Evolutionary conservation across 495 filamentous ascomycete genomes (phyloP), one percentile per base, ranked within the genome.

Genomic region (Tirmania nivea): DNA sequence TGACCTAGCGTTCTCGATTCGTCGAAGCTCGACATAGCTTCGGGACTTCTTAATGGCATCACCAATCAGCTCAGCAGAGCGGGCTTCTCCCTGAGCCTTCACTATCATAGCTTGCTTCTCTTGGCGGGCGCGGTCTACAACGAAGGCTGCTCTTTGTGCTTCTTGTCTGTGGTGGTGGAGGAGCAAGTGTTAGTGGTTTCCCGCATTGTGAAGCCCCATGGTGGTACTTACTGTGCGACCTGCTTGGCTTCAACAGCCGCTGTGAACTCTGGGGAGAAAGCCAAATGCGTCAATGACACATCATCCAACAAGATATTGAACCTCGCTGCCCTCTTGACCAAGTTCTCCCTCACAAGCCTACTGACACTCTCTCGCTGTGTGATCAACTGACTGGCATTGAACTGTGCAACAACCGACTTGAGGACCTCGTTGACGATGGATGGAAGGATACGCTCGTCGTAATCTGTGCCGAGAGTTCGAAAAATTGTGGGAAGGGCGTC

Each of bases 91-190:
- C 77, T 96, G 92, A 12, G 90, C 90, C 68, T 86, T 84, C 61
- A 97, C 90, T 60, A 97, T 88, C 72, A 85, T 94, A 55, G 90
- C 90, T 72, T 96, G 92, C 75, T 97, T 97, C 76, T 97, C 90
- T 68, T 97, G 90, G 56, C 90, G 83, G 36, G 90, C 90, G 71
- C 96, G 96, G 76, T 97, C 90, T 59, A 97, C 90, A 39, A 96
- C 74, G 74, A 97, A 97, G 45, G 90, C 90, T 34, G 90, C 90
- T 54, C 89, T 80, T 67, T 97, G 90, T 17, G 90, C 90, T 65
- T 97, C 90, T 74, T 97, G 90, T 64, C 54, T 55, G 31, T 55
- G n/a, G 31, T 31, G 1, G 14, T 34, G 10, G n/a, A 5, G 25
- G 25, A 25, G 25, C 1, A 25, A 25, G 5, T 25, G 48, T 50